Conservation (phyloP, 2,329 filamentous ascomycete genomes). For the Aureobasidium pullulans region DNA sequence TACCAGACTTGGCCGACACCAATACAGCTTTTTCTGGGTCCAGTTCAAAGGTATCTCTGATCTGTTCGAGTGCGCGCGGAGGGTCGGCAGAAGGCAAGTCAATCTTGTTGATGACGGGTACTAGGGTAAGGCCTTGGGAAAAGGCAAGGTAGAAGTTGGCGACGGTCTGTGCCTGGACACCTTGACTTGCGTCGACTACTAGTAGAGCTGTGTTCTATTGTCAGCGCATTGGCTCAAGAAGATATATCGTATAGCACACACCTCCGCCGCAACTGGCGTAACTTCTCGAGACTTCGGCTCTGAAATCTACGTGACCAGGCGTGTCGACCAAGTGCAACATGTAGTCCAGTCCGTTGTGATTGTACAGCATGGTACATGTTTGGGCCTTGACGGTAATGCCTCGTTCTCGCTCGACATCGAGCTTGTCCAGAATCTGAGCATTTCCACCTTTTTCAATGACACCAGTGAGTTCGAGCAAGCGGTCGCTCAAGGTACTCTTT, state of each 20-base stretch:
- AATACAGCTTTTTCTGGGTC: conserved; percentile 65
- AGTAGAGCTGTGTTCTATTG: conserved; percentile 54
- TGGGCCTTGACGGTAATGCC: conserved; percentile 99
- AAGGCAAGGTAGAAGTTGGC: conserved; percentile 98
- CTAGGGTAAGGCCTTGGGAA: conserved; percentile 74
- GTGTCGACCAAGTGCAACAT: conserved; percentile 93
- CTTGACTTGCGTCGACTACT: conserved; percentile 92
- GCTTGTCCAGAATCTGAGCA: conserved; percentile 93
- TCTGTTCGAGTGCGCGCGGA: conserved; percentile 77
- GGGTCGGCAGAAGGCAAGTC: conserved; percentile 86
- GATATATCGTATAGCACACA: not conserved
- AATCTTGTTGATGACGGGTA: conserved; percentile 95
- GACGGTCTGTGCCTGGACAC: conserved; percentile 94
- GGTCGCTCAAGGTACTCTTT: conserved; percentile 91
- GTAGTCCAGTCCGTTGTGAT: conserved; percentile 77
- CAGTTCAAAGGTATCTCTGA: conserved; percentile 79
- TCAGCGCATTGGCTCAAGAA: not conserved
- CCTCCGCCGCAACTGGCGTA: conserved; percentile 88
- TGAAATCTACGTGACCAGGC: conserved; percentile 94
- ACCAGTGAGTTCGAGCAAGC: conserved; percentile 85
- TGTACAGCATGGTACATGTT: conserved; percentile 97
- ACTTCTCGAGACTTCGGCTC: conserved; percentile 88
- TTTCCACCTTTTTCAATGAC: conserved; percentile 81
- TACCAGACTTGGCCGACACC: conserved; percentile 90
- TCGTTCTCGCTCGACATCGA: conserved; percentile 91